A percentile compares a stretch with the other conserved stretches of the same genome.
Evolutionary conservation across 208 protist species (phyloP).

Genomic region (Spongospora subterranea): DNA sequence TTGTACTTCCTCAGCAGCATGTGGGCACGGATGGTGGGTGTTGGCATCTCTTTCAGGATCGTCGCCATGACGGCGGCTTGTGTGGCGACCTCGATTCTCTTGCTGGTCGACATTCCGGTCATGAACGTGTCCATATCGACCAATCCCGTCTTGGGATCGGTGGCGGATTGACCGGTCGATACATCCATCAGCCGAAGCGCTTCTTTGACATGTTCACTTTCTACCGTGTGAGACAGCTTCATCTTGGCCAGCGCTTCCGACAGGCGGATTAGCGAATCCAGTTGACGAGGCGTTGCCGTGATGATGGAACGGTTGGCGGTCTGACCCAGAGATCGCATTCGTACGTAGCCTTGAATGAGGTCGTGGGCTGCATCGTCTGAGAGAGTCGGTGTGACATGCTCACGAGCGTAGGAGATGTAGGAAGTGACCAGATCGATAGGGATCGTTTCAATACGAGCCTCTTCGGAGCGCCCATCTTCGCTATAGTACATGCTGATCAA

Average conservation of each 20-base stretch:
- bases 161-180: constrained; percentile 66
- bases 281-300: constrained; percentile 95
- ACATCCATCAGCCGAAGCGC: constrained; percentile 66
- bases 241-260: constrained; percentile 71
- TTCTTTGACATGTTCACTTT: constrained; percentile 64
- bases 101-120: constrained; percentile 65
- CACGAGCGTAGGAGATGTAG: constrained; percentile 84
- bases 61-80: constrained; percentile 35
- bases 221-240: constrained; percentile 57
- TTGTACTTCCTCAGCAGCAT: background rate
- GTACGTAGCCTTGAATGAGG: constrained; percentile 86
- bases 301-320: constrained; percentile 83
- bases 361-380: constrained; percentile 73
- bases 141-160: constrained; percentile 70
- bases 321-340: constrained; percentile 70
- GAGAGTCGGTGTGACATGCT: constrained; percentile 72
- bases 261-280: constrained; percentile 97
- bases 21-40: background rate
- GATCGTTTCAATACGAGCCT: background rate
- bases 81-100: constrained; percentile 27
- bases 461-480: background rate
- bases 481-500: constrained; percentile 92
- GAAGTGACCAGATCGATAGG: constrained; percentile 68
- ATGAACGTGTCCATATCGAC: constrained; percentile 73
- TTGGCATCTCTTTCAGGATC: background rate